Conservation (phyloP, 2,329 filamentous ascomycete species). For the Pseudogymnoascus destructans region DNA sequence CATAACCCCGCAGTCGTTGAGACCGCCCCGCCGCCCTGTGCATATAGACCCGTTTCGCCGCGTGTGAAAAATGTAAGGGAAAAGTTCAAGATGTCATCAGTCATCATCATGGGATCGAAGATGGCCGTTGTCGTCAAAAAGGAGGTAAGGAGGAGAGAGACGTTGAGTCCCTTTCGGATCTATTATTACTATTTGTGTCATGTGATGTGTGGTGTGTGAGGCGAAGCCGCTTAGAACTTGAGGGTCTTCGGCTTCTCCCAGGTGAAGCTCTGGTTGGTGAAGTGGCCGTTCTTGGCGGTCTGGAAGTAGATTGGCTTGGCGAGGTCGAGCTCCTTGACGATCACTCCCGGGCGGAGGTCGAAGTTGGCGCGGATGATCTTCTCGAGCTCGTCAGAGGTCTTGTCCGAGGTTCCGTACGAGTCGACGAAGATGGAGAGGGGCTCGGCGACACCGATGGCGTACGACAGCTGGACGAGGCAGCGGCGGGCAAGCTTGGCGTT, state of each 20-base stretch:
- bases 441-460: conserved; percentile 97
- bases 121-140: conserved; percentile 3
- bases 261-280: conserved; percentile 93
- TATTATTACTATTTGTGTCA: conserved; percentile 11
- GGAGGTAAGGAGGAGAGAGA: conserved; percentile 16
- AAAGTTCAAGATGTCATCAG: conserved; percentile 12
- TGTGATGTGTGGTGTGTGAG: conserved; percentile 12
- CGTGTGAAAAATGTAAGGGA: conserved; percentile 20
- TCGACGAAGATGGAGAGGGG: conserved; percentile 97
- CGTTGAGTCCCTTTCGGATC: conserved; percentile 24
- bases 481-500: conserved; percentile 79
- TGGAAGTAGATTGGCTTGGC: conserved; percentile 94
- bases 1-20: conserved; percentile 25
- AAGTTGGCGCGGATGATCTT: conserved; percentile 94
- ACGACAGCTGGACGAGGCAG: conserved; percentile 92
- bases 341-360: conserved; percentile 94
- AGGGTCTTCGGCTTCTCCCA: conserved; percentile 98
- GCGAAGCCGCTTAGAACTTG: conserved; percentile 55
- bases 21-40: conserved; percentile 23
- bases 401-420: conserved; percentile 86
- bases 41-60: conserved; percentile 24
- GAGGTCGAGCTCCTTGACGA: conserved; percentile 92
- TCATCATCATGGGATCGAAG: neutral
- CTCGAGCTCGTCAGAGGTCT: conserved; percentile 84
- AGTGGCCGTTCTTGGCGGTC: conserved; percentile 99